Evolutionary conservation across 495 filamentous ascomycete species (phyloP), one percentile per base, ranked within the genome.

Genomic region (Daldinia loculata): DNA sequence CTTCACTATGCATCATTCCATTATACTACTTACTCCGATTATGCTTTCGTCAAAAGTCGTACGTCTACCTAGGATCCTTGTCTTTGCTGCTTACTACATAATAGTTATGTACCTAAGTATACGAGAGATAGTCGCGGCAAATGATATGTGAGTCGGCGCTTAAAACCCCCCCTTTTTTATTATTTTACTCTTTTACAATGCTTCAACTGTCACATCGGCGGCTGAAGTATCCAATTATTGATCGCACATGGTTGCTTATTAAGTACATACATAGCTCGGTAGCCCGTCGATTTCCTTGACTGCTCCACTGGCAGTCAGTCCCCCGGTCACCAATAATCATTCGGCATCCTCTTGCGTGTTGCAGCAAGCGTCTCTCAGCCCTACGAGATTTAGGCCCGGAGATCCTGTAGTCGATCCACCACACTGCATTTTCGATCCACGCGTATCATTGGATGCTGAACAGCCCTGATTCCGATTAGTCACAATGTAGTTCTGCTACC

Each of bases 311-410:
- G 32, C 43, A 34, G 8, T 64, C 43, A 34, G 8, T 64, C 63
- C 71, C 71, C 71, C 22, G 57, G 71, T 67, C 71, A 15, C 75
- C 74, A 76, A 76, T 77, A 43, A 70, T 67, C 59, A 39, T 56
- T 70, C 48, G 43, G 57, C 58, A 70, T 69, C 56, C 61, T 71
- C 64, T 69, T 51, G 66, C 67, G 55, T 71, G 58, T 57, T 69
- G 68, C 69, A 67, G 69, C 56, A 63, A 39, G 66, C 43, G 43
- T 63, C 73, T 70, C 69, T 77, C 75, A 77, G 75, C 75, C 75
- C 75, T 77, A 77, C 74, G 71, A 77, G 75, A 76, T 76, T 74
- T 72, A 74, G 63, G 61, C 61, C 55, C 66, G 66, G 66, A 73
- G 70, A 72, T 72, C 66, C 70, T 73, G 43, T 73, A 50, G 66